phyloP scores from a whole-genome alignment of 495 filamentous ascomycete genomes.

The Aspergillus coremiiformis region DNA sequence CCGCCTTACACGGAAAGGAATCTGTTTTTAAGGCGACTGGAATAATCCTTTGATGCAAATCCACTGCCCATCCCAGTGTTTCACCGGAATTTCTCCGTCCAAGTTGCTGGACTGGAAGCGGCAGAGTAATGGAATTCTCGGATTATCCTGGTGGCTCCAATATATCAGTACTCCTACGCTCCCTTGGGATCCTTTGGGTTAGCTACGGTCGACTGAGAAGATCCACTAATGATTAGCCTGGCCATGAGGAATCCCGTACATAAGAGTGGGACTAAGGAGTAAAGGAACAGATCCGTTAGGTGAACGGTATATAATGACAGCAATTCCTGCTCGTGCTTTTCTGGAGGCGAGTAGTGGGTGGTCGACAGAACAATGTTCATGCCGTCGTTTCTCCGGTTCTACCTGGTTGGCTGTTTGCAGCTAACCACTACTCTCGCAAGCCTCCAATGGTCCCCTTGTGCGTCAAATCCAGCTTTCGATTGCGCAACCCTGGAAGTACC shows the following conservation, averaged over 20 bases:
- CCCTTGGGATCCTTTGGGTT: background rate
- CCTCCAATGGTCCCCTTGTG: conserved; percentile 1
- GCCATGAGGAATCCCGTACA: background rate
- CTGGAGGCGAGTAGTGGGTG: background rate
- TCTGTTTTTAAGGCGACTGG: too few relatives aligned
- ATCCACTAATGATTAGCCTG: background rate
- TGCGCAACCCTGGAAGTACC: conserved; percentile 3
- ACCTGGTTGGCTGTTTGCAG: background rate
- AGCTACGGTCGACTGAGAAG: background rate
- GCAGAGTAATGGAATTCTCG: too few relatives aligned
- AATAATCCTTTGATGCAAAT: too few relatives aligned
- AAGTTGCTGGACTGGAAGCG: background rate
- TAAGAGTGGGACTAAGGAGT: too few relatives aligned
- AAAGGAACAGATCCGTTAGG: background rate
- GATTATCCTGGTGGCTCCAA: background rate
- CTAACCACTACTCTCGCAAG: background rate
- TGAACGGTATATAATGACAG: background rate
- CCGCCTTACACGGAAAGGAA: too few relatives aligned
- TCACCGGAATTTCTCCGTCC: background rate
- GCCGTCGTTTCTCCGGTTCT: background rate
- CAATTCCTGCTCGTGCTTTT: background rate
- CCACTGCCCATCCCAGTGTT: too few relatives aligned
- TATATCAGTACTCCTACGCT: background rate
- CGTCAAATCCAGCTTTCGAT: background rate
- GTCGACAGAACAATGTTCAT: background rate